Conservation (phyloP, 495 filamentous ascomycete species). For the Trichoderma parareesei region DNA sequence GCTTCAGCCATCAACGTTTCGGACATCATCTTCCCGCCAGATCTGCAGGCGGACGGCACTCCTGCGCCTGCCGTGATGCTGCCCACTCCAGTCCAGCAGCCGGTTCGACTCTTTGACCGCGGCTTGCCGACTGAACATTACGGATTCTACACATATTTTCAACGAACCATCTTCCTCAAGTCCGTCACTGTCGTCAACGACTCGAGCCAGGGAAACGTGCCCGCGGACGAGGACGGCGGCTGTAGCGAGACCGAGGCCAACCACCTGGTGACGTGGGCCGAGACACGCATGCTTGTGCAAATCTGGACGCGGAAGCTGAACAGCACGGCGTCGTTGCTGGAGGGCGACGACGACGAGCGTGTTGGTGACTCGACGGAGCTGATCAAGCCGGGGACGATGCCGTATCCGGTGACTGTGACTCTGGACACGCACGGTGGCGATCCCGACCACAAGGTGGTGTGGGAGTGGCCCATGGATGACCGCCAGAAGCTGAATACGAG, state of each 20-base stretch:
- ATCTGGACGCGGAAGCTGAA: constrained; percentile 70
- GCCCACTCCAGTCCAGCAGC: constrained; percentile 63
- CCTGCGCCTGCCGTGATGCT: constrained; percentile 63
- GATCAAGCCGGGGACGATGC: constrained; percentile 61
- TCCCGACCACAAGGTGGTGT: constrained; percentile 54
- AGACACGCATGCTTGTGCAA: constrained; percentile 79
- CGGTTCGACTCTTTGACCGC: constrained; percentile 77
- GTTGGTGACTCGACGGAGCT: constrained; percentile 13
- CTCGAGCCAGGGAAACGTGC: constrained; percentile 24
- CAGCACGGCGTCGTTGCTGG: constrained; percentile 33
- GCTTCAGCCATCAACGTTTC: constrained; percentile 30
- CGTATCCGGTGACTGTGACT: constrained; percentile 76
- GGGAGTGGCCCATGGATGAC: constrained; percentile 57
- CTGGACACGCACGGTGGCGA: constrained; percentile 73
- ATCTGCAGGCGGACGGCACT: constrained; percentile 55
- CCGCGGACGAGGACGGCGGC: constrained; percentile 59
- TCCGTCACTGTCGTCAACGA: constrained; percentile 36
- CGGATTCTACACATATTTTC: constrained; percentile 88
- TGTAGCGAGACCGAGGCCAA: constrained; percentile 49
- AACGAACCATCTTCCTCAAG: constrained; percentile 75
- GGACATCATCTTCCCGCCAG: constrained; percentile 51
- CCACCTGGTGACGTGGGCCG: constrained; percentile 67
- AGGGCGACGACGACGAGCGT: constrained; percentile 13
- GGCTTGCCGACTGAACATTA: constrained; percentile 76
- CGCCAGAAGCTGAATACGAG: constrained; percentile 42